A percentile compares a stretch with the other conserved stretches of the same genome.
Evolutionary conservation across 805 yeast genomes (phyloP).

Genomic region (Yarrowia keelungensis): DNA sequence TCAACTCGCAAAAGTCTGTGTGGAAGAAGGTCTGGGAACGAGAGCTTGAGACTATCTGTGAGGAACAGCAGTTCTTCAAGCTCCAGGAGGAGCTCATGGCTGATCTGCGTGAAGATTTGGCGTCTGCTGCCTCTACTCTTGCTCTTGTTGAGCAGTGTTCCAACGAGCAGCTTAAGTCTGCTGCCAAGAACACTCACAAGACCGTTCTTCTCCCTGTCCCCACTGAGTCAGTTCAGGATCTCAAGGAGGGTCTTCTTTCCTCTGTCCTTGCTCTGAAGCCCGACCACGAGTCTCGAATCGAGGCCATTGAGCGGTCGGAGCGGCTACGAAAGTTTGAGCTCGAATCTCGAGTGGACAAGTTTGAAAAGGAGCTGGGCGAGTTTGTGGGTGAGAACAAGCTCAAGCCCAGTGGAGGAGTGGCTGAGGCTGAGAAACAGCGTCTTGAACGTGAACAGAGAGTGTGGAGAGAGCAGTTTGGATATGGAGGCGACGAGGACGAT

Average conservation of each 20-base stretch:
- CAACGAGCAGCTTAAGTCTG: conserved; percentile 68
- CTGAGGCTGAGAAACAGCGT: conserved; percentile 78
- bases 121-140: conserved; percentile 81
- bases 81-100: conserved; percentile 84
- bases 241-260: conserved; percentile 70
- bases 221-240: conserved; percentile 45
- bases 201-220: conserved; percentile 47
- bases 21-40: conserved; percentile 95
- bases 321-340: conserved; percentile 75
- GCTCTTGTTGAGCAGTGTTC: conserved; percentile 80
- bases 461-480: conserved; percentile 54
- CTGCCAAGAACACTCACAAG: conserved; percentile 50
- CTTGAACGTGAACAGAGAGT: conserved; percentile 73
- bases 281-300: conserved; percentile 81
- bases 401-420: conserved; percentile 87
- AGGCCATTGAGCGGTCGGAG: conserved; percentile 90
- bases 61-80: conserved; percentile 90
- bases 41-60: conserved; percentile 87
- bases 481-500: conserved; percentile 32
- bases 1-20: conserved; percentile 72
- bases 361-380: conserved; percentile 83
- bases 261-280: conserved; percentile 84
- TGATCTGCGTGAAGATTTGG: conserved; percentile 81
- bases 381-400: conserved; percentile 81
- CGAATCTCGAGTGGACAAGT: conserved; percentile 65